phyloP scores from a whole-genome alignment of 1,284 basidiomycete species.

The Apiotrichum mycotoxinovorans region DNA sequence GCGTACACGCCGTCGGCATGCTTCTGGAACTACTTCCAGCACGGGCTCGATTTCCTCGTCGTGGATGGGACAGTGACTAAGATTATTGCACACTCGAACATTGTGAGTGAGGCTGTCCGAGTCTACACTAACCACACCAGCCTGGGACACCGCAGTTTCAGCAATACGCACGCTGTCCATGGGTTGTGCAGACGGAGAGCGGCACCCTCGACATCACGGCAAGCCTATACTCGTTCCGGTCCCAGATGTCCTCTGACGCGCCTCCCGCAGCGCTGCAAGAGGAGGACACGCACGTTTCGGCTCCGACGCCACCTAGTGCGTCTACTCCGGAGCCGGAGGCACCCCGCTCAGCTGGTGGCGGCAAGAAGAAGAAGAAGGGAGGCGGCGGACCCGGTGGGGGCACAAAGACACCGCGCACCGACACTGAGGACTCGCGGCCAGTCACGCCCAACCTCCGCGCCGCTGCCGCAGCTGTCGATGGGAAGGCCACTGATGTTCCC shows the following conservation, averaged over 20 bases:
- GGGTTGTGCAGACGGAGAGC: slow-evolving; percentile 58
- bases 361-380: slow-evolving; percentile 6
- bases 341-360: background rate
- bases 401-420: background rate
- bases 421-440: background rate
- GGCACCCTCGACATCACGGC: slow-evolving; percentile 26
- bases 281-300: background rate
- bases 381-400: background rate
- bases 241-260: background rate
- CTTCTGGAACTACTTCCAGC: slow-evolving; percentile 88
- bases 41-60: slow-evolving; percentile 78
- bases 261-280: background rate
- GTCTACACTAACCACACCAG: slow-evolving; percentile 50
- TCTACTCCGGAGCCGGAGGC: background rate
- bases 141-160: slow-evolving; percentile 83
- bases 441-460: background rate
- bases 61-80: slow-evolving; percentile 70
- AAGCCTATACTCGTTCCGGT: slow-evolving; percentile 25
- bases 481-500: slow-evolving; percentile 11
- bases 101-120: slow-evolving; percentile 55
- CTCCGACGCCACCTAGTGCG: background rate
- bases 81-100: slow-evolving; percentile 77
- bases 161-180: slow-evolving; percentile 80
- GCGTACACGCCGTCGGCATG: slow-evolving; percentile 52
- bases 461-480: too few species aligned